Conservation (phyloP, 352 stramenopile species). For the Phytophthora pluvialis region DNA sequence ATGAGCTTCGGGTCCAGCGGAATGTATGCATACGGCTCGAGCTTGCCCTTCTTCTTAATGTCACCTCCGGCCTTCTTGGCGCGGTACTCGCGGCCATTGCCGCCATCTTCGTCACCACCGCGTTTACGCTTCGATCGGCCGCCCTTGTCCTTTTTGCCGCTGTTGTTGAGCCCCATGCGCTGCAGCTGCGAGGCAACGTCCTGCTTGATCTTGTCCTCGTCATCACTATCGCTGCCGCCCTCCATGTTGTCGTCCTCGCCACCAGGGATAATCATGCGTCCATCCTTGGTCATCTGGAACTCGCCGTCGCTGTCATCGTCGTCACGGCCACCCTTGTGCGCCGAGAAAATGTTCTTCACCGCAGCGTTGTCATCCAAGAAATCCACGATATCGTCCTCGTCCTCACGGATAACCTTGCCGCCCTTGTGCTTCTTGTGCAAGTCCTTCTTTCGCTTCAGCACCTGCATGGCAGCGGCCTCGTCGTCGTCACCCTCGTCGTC, state of each 20-base stretch:
- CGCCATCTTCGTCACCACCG: conserved; percentile 48
- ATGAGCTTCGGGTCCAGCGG: conserved; percentile 96
- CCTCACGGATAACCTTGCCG: conserved; percentile 81
- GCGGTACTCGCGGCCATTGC: conserved; percentile 91
- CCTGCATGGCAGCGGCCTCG: conserved; percentile 81
- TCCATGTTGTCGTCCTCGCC: conserved; percentile 62
- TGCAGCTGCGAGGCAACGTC: conserved; percentile 83
- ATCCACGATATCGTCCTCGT: conserved; percentile 92
- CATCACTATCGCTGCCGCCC: conserved; percentile 54
- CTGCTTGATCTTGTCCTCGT: conserved; percentile 85
- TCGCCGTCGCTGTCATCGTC: conserved; percentile 77
- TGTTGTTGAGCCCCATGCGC: conserved; percentile 82
- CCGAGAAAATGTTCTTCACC: conserved; percentile 87
- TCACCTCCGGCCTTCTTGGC: conserved; percentile 97
- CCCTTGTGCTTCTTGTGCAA: conserved; percentile 79
- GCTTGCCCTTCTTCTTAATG: conserved; percentile 97
- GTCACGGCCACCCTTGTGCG: conserved; percentile 24
- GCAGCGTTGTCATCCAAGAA: conserved; percentile 92
- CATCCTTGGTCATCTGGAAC: conserved; percentile 93
- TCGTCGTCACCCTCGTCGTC: conserved; percentile 84
- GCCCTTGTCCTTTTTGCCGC: conserved; percentile 35
- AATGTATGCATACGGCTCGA: conserved; percentile 98
- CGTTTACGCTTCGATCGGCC: conserved; percentile 61
- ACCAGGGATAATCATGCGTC: conserved; percentile 87
- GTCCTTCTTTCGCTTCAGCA: conserved; percentile 82